Evolutionary conservation across 495 filamentous ascomycete species (phyloP), one percentile per base, ranked within the genome.

Genomic region (Xylaria nigripes): DNA sequence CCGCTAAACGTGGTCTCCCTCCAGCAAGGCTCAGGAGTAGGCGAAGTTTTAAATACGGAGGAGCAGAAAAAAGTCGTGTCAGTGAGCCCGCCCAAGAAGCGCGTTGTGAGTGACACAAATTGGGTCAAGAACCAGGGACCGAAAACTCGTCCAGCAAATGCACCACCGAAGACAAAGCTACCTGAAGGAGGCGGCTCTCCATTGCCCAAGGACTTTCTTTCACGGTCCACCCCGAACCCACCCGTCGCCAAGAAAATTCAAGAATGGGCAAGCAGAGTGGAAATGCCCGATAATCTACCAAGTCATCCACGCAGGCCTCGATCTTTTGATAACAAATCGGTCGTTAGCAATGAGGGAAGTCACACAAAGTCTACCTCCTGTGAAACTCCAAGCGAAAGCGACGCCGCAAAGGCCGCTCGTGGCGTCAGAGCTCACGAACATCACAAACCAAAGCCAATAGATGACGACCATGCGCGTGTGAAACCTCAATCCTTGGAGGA

Each of bases 81-180:
- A 15, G 69, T 66, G 38, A 62, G 47, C 27, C 58, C 67, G 18
- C 87, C 87, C 6, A 82, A 83, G 60, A 92, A 89, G 72, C 78
- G 87, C 45, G 83, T 92, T 21, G 77, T 92, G 19, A 90, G 87
- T 60, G 87, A 92, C 68, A 81, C 83, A 36, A 84, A 92, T 57
- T 92, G 87, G 87, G 76, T 79, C 70, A 79, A 76, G 62, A 64
- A 70, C 25, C 67, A 70, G 50, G 75, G 73, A 42, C 78, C 76
- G 53, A 76, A 72, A 57, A 78, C 68, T 43, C 66, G 72, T 4
- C 63, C 70, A 0, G 72, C 67, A 45, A 62, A 45, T 41, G 60
- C 57, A 32, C 45, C 67, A 8, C 62, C 57, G 16, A 66, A 66
- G 36, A 18, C 61, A 7, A 71, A 64, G 50, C 55, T 73, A 15